Conservation (phyloP, 75 land plant species). For the Sequoiadendron giganteum region DNA sequence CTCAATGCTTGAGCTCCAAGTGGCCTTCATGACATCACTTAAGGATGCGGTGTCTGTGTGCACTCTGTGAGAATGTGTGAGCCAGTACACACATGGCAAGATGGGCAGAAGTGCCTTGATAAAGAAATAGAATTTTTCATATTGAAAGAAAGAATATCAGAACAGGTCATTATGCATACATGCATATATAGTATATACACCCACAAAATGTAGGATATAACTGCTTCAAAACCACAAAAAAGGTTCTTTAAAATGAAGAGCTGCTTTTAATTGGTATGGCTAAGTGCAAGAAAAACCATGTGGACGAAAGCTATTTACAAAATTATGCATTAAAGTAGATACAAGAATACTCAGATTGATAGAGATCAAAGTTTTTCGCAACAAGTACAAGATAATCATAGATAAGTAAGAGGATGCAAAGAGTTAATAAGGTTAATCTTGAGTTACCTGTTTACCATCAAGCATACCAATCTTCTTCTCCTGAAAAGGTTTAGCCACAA, state of each 20-base stretch:
- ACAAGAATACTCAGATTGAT: not conserved
- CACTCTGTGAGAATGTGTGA: not conserved
- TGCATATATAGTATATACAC: not conserved
- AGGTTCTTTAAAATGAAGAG: not conserved
- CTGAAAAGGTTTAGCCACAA: not conserved
- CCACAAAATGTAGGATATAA: not conserved
- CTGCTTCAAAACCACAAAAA: not conserved
- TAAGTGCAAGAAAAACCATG: not conserved
- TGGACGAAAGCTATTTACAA: not conserved
- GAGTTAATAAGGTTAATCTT: not conserved
- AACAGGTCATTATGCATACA: not conserved
- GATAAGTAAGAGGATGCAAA: not conserved
- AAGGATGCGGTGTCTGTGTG: not conserved
- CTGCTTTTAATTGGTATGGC: not conserved
- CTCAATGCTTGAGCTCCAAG: not conserved
- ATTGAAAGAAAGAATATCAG: not conserved
- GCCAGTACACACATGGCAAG: not conserved
- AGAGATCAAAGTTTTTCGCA: not conserved
- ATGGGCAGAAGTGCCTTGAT: not conserved
- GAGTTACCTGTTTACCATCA: slow-evolving; percentile 7
- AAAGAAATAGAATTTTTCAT: not conserved
- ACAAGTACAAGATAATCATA: not conserved
- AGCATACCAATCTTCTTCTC: slow-evolving; percentile 4
- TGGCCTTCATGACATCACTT: not conserved
- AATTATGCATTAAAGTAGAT: not conserved